Conservation (phyloP, 2,329 filamentous ascomycete species). For the Colletotrichum sojae region DNA sequence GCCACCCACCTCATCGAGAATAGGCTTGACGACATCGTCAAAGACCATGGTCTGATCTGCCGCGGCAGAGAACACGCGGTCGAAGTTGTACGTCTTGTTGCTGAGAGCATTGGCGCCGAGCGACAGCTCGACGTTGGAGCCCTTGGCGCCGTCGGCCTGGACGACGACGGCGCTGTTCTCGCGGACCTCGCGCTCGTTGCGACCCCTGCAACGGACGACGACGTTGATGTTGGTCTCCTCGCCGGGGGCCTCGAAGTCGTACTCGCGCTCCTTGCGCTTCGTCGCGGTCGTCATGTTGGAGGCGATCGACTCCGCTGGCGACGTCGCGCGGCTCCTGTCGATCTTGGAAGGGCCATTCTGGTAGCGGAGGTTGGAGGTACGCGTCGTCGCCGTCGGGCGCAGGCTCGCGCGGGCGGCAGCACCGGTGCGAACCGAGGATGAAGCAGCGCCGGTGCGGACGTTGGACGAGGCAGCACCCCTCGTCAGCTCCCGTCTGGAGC, state of each 20-base stretch:
- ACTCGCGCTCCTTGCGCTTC: conserved; percentile 92
- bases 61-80: conserved; percentile 95
- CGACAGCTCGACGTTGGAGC: conserved; percentile 85
- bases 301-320: conserved; percentile 79
- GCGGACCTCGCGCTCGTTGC: conserved; percentile 90
- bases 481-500: conserved; percentile 42
- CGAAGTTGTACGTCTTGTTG: conserved; percentile 97
- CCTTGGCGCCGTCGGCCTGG: conserved; percentile 88
- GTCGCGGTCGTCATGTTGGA: conserved; percentile 71
- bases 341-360: conserved; percentile 41
- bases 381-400: conserved; percentile 33
- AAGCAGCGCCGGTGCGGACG: conserved; percentile 1
- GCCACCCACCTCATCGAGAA: conserved; percentile 84
- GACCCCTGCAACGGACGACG: conserved; percentile 92
- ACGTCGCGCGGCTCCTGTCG: conserved; percentile 66
- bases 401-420: conserved; percentile 31
- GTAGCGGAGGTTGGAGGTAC: conserved; percentile 40
- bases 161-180: conserved; percentile 97
- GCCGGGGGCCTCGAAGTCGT: conserved; percentile 74
- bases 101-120: conserved; percentile 94
- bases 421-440: conserved; percentile 34
- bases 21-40: conserved; percentile 94
- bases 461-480: conserved; percentile 38
- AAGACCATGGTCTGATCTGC: conserved; percentile 95
- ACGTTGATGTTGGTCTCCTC: conserved; percentile 98